These are phyloP conservation scores for Haplosporangium sp. DNA, from an alignment of 371 early-diverging fungal genomes.

Conservation along the genomic window DNA sequence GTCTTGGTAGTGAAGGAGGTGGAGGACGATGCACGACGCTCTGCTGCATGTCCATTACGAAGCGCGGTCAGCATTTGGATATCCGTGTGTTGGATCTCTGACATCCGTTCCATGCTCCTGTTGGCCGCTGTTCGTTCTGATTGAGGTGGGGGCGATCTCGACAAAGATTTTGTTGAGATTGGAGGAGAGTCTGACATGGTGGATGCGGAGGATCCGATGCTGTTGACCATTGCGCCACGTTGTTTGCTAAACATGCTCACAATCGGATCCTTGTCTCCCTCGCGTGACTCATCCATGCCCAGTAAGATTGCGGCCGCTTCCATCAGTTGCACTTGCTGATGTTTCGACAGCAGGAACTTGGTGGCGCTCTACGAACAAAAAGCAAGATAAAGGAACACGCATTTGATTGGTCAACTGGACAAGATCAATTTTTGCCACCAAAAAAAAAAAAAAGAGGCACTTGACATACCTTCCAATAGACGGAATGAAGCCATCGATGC, in stretches of 20 bases:
- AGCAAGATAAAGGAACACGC: too few species aligned
- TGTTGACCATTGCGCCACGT: conserved; percentile 29
- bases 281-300: conserved; percentile 59
- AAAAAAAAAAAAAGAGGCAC: neutral
- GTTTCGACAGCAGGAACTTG: conserved; percentile 74
- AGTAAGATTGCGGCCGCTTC: conserved; percentile 80
- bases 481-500: conserved; percentile 81
- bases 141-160: conserved; percentile 8
- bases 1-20: neutral
- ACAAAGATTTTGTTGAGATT: conserved; percentile 15
- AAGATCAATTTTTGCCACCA: too few species aligned
- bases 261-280: conserved; percentile 40
- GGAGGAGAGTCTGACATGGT: conserved; percentile 28
- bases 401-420: too few species aligned
- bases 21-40: conserved; percentile 3
- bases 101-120: neutral
- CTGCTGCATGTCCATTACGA: conserved; percentile 7
- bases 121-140: neutral
- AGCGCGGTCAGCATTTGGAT: conserved; percentile 34
- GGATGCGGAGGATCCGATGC: conserved; percentile 13
- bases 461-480: conserved; percentile 64
- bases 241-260: conserved; percentile 43
- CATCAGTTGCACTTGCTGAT: conserved; percentile 81
- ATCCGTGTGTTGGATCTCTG: conserved; percentile 28
- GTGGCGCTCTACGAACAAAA: conserved; percentile 45